Evolutionary conservation across 202 grass and related monocot species (phyloP).

Genomic region (Carex arenaria): DNA sequence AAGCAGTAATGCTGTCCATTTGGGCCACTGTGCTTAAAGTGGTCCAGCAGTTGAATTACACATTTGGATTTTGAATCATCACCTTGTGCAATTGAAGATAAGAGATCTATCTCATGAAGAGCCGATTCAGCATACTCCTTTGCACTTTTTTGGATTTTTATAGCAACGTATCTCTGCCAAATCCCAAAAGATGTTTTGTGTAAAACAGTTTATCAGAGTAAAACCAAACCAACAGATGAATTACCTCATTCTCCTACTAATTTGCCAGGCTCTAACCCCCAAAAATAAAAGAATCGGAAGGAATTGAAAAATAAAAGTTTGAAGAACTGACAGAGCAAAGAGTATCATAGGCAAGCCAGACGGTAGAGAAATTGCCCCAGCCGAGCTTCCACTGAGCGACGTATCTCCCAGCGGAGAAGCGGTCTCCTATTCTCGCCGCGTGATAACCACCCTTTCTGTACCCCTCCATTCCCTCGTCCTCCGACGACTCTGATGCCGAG

Average conservation of each 20-base stretch:
- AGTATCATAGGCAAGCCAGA: conserved; percentile 98
- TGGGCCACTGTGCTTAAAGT: conserved; percentile 88
- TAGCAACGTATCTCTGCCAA: conserved; percentile 73
- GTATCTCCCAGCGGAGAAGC: conserved; percentile 74
- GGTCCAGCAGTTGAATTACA: conserved; percentile 55
- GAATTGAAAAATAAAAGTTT: conserved; percentile 22
- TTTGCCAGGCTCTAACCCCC: neutral
- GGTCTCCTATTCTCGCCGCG: conserved; percentile 77
- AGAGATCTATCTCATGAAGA: conserved; percentile 65
- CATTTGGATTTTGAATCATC: conserved; percentile 70
- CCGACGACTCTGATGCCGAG: conserved; percentile 58
- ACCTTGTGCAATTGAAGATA: conserved; percentile 59
- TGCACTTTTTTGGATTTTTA: conserved; percentile 98
- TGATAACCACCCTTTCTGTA: conserved; percentile 97
- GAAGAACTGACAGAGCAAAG: conserved; percentile 24
- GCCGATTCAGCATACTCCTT: conserved; percentile 75
- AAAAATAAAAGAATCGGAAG: neutral
- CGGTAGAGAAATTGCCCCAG: conserved; percentile 98
- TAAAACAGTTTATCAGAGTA: neutral
- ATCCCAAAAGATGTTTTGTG: neutral
- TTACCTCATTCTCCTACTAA: neutral
- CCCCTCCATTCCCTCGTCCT: conserved; percentile 76
- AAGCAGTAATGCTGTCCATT: conserved; percentile 77
- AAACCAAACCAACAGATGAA: neutral
- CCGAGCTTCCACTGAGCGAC: conserved; percentile 90